phyloP scores from a whole-genome alignment of 805 yeast genomes.

The Barnettozyma californica region DNA sequence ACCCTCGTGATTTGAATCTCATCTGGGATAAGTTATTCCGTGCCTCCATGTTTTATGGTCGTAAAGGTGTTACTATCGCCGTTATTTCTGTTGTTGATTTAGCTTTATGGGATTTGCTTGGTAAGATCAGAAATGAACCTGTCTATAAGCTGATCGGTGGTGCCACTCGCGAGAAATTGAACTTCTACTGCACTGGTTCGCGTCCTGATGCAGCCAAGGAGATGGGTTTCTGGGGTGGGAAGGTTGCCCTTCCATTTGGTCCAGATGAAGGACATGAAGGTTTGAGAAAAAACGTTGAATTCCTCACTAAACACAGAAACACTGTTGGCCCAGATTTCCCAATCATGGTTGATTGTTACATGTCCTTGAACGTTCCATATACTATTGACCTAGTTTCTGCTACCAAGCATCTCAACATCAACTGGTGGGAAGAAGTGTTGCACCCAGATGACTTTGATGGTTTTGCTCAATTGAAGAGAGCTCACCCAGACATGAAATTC shows the following conservation, averaged over 20 bases:
- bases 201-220: background rate
- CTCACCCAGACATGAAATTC: conserved; percentile 34
- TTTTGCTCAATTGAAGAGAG: conserved; percentile 39
- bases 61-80: conserved; percentile 37
- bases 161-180: too few species aligned
- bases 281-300: background rate
- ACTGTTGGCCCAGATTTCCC: conserved; percentile 49
- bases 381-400: conserved; percentile 35
- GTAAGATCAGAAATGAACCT: too few species aligned
- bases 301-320: conserved; percentile 24
- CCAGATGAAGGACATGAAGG: background rate
- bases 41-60: conserved; percentile 46
- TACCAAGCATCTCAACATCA: conserved; percentile 32
- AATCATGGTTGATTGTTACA: conserved; percentile 48
- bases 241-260: background rate
- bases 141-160: too few species aligned
- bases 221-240: background rate
- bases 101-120: too few species aligned
- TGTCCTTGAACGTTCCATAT: conserved; percentile 45
- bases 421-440: conserved; percentile 48
- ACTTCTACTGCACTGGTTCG: too few species aligned
- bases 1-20: conserved; percentile 40
- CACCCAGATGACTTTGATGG: conserved; percentile 50
- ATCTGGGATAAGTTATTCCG: conserved; percentile 46
- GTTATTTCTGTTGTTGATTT: too few species aligned